Base-by-base conservation (phyloP, 106 monocot genomes). In the Dendrobium chrysotoxum region DNA sequence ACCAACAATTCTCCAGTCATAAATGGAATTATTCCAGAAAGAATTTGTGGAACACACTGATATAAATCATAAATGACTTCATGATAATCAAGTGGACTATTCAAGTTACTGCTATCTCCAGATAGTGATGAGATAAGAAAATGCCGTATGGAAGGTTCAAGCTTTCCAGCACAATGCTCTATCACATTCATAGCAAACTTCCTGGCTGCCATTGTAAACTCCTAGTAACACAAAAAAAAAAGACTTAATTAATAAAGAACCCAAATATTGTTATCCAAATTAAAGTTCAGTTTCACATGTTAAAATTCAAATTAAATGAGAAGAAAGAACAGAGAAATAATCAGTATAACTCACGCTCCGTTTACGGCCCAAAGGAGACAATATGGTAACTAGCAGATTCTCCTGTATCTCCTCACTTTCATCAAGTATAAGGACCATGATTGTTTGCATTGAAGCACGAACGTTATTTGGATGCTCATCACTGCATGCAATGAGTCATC, bases 391-490 rank as follows among this genome's bases (percentile, higher is more conserved):
- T 67, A 99, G 71, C 40, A 95, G 78, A 77, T 85, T 95, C 76
- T 99, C 95, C 17, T 83, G 93, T 79, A 99, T 83, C 77, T 95
- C 99, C 73, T 99, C 99, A 84, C 99, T 95, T 80, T 99, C 99
- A 78, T 99, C 91, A 72, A 99, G 77, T 85, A 99, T 90, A 70
- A 99, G 91, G 21, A 83, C 76, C 93, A 99, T 99, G 25, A 99
- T 93, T 75, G 87, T 91, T 90, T 93, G 91, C 99, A 99, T 95
- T 79, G 99, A 86, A 28, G 45, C 82, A 80, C 91, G 47, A 87
- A 95, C 84, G 86, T 84, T 91, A 85, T 91, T 85, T 39, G 92
- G 90, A 81, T 99, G 99, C 65, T 88, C 85, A 82, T 95, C 95
- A 86, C 99, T 99, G 89, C 85, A 91, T 57, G 28, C 66, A 31